Evolutionary conservation across 768 basidiomycete genomes (phyloP), one percentile per base, ranked within the genome.

Genomic region (Suillus brevipes): DNA sequence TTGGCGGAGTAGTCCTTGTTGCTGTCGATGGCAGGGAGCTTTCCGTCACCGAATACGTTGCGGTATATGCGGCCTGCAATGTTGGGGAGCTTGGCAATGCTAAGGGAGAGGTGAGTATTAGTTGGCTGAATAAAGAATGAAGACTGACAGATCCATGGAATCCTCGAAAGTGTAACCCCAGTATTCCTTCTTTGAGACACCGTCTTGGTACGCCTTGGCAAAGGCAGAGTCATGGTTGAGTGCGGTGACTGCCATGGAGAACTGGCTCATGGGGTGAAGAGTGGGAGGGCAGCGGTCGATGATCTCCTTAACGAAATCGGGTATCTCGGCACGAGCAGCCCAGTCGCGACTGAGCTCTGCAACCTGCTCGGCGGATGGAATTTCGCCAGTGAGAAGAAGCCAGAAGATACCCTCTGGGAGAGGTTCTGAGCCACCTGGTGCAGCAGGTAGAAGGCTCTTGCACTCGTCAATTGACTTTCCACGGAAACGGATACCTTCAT

Each of bases 211-310:
- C 5, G 94, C 94, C 77, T 94, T 92, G 64, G 96, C 95, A 74
- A 99, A 99, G 37, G 94, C 92, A 7, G 97, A 98, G 78, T 97
- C 89, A 78, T 98, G 96, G 84, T 94, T 94, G 38, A 94, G 83
- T 37, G 97, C 95, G 69, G 96, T 98, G 70, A 97, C 94, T 65
- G 96, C 96, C 74, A 97, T 82, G 76, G 91, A 91, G 82, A 99
- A 97, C 81, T 99, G 97, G 78, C 92, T 95, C 97, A 99, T 99
- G 68, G 97, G 97, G 78, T 99, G 97, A 53, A 99, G 86, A 18
- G 95, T 96, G 60, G 91, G 89, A 23, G 92, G 92, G 79, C 92
- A 94, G 77, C 95, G 81, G 82, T 99, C 97, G 60, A 99, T 86
- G 71, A 97, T 86, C 73, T 97, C 95, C 79, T 98, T 95, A n/a